phyloP scores from a whole-genome alignment of 768 basidiomycete genomes.

The Termitomyces sp. region DNA sequence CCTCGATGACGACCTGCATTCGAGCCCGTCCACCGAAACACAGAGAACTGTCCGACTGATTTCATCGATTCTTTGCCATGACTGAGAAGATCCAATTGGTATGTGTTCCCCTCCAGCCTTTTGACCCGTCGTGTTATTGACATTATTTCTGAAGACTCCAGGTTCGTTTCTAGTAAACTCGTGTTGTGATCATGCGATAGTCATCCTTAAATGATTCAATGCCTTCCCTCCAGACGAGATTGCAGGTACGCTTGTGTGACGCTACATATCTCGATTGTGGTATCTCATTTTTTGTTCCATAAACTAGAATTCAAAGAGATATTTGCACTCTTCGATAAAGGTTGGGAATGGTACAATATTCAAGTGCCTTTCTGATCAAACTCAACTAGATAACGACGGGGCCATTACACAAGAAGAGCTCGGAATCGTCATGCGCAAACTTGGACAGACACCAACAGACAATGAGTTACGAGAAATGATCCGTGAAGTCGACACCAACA shows the following conservation, averaged over 20 bases:
- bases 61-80: constrained; percentile 4
- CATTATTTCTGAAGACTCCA: constrained; percentile 10
- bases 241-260: constrained; percentile 8
- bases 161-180: constrained; percentile 1
- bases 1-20: not conserved
- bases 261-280: not conserved
- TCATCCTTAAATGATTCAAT: not conserved
- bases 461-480: constrained; percentile 49
- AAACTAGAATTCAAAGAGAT: constrained; percentile 23
- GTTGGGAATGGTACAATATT: constrained; percentile 19
- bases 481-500: constrained; percentile 44
- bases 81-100: constrained; percentile 10
- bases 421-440: constrained; percentile 47
- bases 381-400: constrained; percentile 42
- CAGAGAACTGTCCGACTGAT: not conserved
- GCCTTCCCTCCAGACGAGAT: constrained; percentile 11
- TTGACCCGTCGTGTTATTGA: not conserved
- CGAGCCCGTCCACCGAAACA: not conserved
- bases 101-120: not conserved
- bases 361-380: not conserved
- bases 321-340: constrained; percentile 26
- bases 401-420: constrained; percentile 50
- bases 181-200: not conserved
- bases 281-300: not conserved
- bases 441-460: constrained; percentile 50